Conservation (phyloP, 2,329 filamentous ascomycete genomes). For the Gnomoniopsis sp. region DNA sequence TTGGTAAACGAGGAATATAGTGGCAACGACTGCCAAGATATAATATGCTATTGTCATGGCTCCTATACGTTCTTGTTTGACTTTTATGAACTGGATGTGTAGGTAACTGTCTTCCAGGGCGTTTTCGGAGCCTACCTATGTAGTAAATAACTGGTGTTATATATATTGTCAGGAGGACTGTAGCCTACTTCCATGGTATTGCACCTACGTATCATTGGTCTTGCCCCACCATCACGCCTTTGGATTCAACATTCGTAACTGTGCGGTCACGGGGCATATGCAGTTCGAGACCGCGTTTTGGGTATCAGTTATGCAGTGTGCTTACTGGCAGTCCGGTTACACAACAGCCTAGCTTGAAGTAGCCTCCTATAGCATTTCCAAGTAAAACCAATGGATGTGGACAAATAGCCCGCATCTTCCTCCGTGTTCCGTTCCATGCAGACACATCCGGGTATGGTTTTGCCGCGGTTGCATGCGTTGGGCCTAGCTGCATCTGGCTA, state of each 20-base stretch:
- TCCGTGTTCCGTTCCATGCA: neutral
- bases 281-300: neutral
- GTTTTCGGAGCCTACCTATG: too few species aligned
- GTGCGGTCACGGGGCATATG: neutral
- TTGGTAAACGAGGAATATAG: neutral
- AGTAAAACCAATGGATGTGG: neutral
- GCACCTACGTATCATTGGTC: too few species aligned
- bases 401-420: neutral
- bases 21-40: neutral
- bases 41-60: neutral
- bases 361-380: neutral
- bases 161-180: too few species aligned
- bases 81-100: too few species aligned
- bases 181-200: too few species aligned
- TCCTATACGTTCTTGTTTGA: neutral
- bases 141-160: too few species aligned
- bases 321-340: neutral
- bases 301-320: neutral
- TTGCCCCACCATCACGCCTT: too few species aligned
- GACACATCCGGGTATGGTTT: too few species aligned
- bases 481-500: too few species aligned
- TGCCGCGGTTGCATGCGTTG: too few species aligned
- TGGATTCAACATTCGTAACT: too few species aligned
- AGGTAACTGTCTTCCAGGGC: too few species aligned
- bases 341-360: neutral